Percentiles rank a stretch among this genome's conserved stretches.
These are phyloP conservation scores for Boletus coccyginus DNA, from an alignment of 768 basidiomycete species.

Conservation along the genomic window DNA sequence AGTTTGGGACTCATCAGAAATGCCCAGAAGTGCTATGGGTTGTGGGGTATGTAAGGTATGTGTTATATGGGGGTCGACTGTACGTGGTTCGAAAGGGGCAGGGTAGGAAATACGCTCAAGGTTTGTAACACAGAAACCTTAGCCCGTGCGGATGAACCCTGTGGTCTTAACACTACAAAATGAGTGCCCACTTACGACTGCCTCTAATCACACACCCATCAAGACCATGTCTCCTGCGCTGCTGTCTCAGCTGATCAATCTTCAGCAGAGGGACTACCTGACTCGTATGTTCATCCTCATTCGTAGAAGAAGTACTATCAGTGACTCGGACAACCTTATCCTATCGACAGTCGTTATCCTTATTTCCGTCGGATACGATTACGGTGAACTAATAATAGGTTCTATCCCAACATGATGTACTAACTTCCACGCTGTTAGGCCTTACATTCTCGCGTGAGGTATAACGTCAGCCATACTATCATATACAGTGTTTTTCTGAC, in stretches of 20 bases:
- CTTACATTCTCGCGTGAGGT: conserved; percentile 11
- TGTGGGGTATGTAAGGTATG: too few relatives aligned
- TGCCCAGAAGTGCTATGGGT: too few relatives aligned
- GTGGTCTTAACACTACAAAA: too few relatives aligned
- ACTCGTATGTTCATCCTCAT: not conserved
- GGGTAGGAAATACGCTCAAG: too few relatives aligned
- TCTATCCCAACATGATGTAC: not conserved
- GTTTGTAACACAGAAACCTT: too few relatives aligned
- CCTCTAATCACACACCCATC: not conserved
- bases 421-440: not conserved
- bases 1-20: too few relatives aligned
- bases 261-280: not conserved
- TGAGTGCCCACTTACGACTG: not conserved
- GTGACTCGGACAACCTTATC: not conserved
- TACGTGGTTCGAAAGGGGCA: too few relatives aligned
- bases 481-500: not conserved
- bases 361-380: conserved; percentile 9
- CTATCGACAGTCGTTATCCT: not conserved
- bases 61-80: too few relatives aligned
- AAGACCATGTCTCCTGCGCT: not conserved
- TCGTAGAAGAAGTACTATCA: not conserved
- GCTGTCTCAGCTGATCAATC: not conserved
- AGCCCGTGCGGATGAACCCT: too few relatives aligned
- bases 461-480: not conserved
- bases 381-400: not conserved